These are phyloP conservation scores for Cryphonectria japonica DNA, from an alignment of 2,329 filamentous ascomycete genomes.

Conservation along the genomic window DNA sequence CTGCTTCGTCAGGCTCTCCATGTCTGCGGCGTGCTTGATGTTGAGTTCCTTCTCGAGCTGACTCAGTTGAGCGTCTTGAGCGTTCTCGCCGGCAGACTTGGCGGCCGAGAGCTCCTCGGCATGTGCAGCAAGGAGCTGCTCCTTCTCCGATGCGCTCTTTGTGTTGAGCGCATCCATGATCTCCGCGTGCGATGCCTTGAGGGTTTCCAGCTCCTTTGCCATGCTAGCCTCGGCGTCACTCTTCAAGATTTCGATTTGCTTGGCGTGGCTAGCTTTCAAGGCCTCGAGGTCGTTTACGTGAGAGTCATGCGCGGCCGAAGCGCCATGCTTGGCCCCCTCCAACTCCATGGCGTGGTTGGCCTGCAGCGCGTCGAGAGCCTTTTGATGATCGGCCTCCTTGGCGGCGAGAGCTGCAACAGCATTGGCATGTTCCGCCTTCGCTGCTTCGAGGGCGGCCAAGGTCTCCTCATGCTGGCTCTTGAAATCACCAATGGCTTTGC, in stretches of 20 bases:
- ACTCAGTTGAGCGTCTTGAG: slow-evolving; percentile 34
- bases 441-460: slow-evolving; percentile 49
- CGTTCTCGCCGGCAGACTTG: slow-evolving; percentile 34
- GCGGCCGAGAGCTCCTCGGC: slow-evolving; percentile 37
- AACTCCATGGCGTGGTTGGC: slow-evolving; percentile 63
- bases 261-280: slow-evolving; percentile 58
- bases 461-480: slow-evolving; percentile 50
- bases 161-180: slow-evolving; percentile 48
- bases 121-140: slow-evolving; percentile 42
- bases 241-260: slow-evolving; percentile 51
- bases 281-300: slow-evolving; percentile 55
- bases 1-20: slow-evolving; percentile 22
- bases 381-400: slow-evolving; percentile 57
- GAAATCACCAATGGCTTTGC: slow-evolving; percentile 47
- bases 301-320: slow-evolving; percentile 53
- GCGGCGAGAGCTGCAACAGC: slow-evolving; percentile 52
- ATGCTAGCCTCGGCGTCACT: slow-evolving; percentile 46
- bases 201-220: slow-evolving; percentile 45
- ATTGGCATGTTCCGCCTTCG: slow-evolving; percentile 48
- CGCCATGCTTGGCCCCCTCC: slow-evolving; percentile 57
- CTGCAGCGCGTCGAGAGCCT: slow-evolving; percentile 58
- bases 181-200: slow-evolving; percentile 50
- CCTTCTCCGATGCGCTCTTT: slow-evolving; percentile 45
- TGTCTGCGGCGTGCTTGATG: slow-evolving; percentile 22
- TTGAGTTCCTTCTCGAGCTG: slow-evolving; percentile 36